A percentile compares a stretch with the other conserved stretches of the same genome.
phyloP scores from a whole-genome alignment of 768 basidiomycete genomes.

The Leccinum obscurum region DNA sequence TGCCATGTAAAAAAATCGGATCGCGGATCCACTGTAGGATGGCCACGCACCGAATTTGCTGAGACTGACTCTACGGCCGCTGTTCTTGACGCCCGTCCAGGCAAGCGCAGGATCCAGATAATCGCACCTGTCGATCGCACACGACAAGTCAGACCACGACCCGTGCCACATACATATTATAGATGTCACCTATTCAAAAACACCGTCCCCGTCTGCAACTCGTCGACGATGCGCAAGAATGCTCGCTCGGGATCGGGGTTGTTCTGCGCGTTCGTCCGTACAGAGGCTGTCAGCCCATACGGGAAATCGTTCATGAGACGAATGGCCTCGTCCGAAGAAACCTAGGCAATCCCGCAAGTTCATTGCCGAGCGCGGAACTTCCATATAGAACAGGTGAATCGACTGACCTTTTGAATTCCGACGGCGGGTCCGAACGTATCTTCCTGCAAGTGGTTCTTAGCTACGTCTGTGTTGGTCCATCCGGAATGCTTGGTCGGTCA shows the following conservation, averaged over 20 bases:
- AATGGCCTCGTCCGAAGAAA: constrained; percentile 84
- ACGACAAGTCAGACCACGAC: not conserved
- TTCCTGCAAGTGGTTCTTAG: too few species aligned
- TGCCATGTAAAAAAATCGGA: not conserved
- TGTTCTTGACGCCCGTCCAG: constrained; percentile 86
- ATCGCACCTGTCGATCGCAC: constrained; percentile 61
- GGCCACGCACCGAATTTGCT: constrained; percentile 61
- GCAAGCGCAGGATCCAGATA: constrained; percentile 89
- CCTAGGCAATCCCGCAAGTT: constrained; percentile 39
- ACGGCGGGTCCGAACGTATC: constrained; percentile 91
- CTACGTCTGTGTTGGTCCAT: too few species aligned
- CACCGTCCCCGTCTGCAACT: constrained; percentile 88
- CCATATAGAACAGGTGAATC: not conserved
- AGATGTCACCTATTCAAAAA: constrained; percentile 77
- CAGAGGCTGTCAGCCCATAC: constrained; percentile 91
- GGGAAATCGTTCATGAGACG: constrained; percentile 93
- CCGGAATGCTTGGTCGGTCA: too few species aligned
- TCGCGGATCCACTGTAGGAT: not conserved
- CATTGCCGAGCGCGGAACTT: not conserved
- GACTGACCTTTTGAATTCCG: constrained; percentile 83
- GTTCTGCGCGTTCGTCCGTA: constrained; percentile 81
- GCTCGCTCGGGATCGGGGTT: constrained; percentile 60
- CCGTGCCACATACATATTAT: too few species aligned
- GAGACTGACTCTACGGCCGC: too few species aligned
- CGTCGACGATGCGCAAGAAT: constrained; percentile 62